phyloP scores from a whole-genome alignment of 108 stramenopile genomes.

The Chaetoceros muelleri region DNA sequence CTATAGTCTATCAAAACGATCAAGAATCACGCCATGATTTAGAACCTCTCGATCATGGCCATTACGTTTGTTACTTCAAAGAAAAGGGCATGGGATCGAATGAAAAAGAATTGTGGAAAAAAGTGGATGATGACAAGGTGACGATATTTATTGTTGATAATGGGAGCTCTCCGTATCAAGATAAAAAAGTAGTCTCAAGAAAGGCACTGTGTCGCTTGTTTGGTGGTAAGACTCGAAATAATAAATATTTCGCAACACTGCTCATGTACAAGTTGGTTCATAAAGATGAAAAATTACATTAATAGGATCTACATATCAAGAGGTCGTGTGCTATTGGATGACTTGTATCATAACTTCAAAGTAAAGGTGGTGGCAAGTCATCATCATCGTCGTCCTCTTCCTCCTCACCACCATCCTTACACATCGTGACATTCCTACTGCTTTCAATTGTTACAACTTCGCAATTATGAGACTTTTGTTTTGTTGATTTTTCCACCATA shows the following conservation, averaged over 20 bases:
- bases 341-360: too few relatives aligned
- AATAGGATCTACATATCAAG: not conserved
- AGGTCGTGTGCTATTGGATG: too few relatives aligned
- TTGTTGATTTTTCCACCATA: constrained; percentile 7
- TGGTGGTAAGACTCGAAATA: not conserved
- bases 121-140: not conserved
- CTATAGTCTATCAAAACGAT: too few relatives aligned
- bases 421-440: too few relatives aligned
- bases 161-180: not conserved
- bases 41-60: not conserved
- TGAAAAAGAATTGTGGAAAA: not conserved
- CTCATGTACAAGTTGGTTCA: not conserved
- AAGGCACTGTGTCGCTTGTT: not conserved
- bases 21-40: not conserved
- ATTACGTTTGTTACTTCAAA: not conserved
- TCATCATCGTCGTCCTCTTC: constrained; percentile 20
- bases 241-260: not conserved
- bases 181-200: not conserved
- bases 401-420: too few relatives aligned
- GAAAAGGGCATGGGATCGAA: not conserved
- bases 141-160: too few relatives aligned
- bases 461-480: not conserved
- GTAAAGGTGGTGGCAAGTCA: constrained; percentile 26
- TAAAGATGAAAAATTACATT: not conserved
- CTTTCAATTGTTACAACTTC: constrained; percentile 2